Conservation (phyloP, 1,284 basidiomycete genomes). For the Microbotryum scabiosae region DNA sequence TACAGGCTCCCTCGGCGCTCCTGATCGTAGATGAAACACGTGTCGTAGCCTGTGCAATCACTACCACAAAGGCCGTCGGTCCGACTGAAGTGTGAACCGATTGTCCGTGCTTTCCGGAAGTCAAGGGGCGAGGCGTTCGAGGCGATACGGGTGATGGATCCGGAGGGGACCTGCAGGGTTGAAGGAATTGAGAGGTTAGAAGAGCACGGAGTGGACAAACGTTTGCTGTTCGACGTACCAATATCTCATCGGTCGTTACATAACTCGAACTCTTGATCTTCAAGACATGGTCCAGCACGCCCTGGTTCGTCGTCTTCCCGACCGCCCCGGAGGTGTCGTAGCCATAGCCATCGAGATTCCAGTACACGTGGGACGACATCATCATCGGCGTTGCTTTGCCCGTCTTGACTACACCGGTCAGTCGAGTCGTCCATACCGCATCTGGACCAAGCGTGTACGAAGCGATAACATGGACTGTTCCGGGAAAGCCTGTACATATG, state of each 20-base stretch:
- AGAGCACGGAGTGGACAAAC: background rate
- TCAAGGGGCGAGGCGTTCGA: constrained; percentile 44
- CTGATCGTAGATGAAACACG: constrained; percentile 36
- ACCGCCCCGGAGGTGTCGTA: background rate
- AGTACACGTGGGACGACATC: constrained; percentile 37
- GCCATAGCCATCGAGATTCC: constrained; percentile 35
- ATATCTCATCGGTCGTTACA: constrained; percentile 1
- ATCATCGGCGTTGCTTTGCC: constrained; percentile 34
- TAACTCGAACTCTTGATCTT: background rate
- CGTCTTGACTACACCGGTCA: constrained; percentile 25
- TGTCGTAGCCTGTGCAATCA: constrained; percentile 35
- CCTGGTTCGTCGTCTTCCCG: background rate
- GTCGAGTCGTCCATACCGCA: constrained; percentile 30
- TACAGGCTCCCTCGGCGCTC: constrained; percentile 37
- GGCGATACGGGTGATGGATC: constrained; percentile 40
- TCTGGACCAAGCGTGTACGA: constrained; percentile 28
- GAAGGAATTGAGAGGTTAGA: background rate
- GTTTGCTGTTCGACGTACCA: background rate
- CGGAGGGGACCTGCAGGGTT: constrained; percentile 42
- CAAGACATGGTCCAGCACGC: constrained; percentile 1
- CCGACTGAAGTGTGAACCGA: constrained; percentile 43
- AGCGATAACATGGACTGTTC: constrained; percentile 10
- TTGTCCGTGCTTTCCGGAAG: constrained; percentile 44
- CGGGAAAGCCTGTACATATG: constrained; percentile 11
- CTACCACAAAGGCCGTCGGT: constrained; percentile 44